Evolutionary conservation across 441 rosid genomes (phyloP).

Genomic region (Populus hybrid): DNA sequence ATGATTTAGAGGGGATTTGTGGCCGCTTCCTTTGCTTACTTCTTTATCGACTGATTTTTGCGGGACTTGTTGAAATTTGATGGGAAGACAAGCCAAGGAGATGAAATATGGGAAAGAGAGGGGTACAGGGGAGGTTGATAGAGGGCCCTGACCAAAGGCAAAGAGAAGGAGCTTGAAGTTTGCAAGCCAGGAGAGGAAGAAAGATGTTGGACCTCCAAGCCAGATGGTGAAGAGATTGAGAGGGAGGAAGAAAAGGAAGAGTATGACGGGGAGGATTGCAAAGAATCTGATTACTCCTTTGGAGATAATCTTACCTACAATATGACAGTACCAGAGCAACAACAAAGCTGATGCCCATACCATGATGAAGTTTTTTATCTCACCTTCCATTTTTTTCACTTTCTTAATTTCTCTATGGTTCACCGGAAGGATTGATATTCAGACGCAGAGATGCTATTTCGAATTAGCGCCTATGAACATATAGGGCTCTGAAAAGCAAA

Average conservation of each 20-base stretch:
- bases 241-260: slow-evolving; percentile 43
- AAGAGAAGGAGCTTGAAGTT: slow-evolving; percentile 57
- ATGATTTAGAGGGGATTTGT: background rate
- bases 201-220: slow-evolving; percentile 28
- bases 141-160: slow-evolving; percentile 43
- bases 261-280: slow-evolving; percentile 39
- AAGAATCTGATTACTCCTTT: slow-evolving; percentile 40
- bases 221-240: slow-evolving; percentile 31
- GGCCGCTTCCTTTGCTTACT: background rate
- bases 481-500: background rate
- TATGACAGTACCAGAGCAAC: slow-evolving; percentile 41
- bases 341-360: slow-evolving; percentile 36
- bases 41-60: background rate
- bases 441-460: background rate
- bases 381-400: slow-evolving; percentile 22
- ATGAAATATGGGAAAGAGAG: background rate
- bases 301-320: slow-evolving; percentile 28
- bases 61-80: background rate
- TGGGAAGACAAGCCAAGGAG: slow-evolving; percentile 9
- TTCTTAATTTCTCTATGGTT: background rate
- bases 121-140: slow-evolving; percentile 6
- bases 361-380: slow-evolving; percentile 35
- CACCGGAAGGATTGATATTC: background rate
- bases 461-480: background rate
- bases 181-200: slow-evolving; percentile 51